Evolutionary conservation across 331 rosid genomes (phyloP).

Genomic region (Stylosanthes scabra): DNA sequence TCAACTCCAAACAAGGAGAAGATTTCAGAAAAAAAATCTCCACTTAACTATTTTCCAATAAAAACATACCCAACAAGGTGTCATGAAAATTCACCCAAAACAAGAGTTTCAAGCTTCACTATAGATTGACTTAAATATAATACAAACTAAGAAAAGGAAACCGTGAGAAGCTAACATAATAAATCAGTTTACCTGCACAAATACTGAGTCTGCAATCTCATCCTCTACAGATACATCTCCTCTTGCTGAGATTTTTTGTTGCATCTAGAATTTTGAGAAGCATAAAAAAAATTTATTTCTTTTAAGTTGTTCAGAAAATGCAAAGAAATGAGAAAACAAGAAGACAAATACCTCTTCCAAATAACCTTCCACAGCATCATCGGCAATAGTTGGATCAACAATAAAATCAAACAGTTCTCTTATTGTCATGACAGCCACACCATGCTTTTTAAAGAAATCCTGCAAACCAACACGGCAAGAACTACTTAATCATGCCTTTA

Average conservation of each 20-base stretch:
- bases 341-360: conserved; percentile 72
- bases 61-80: background rate
- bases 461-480: conserved; percentile 41
- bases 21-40: background rate
- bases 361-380: conserved; percentile 76
- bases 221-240: conserved; percentile 80
- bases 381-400: conserved; percentile 83
- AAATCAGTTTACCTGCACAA: conserved; percentile 66
- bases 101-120: background rate
- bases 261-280: conserved; percentile 52
- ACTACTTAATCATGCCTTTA: conserved; percentile 22
- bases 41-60: conserved; percentile 1
- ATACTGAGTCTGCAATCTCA: conserved; percentile 82
- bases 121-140: conserved; percentile 9
- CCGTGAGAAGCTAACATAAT: conserved; percentile 11
- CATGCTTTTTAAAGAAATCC: conserved; percentile 87
- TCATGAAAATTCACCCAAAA: conserved; percentile 1
- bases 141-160: background rate
- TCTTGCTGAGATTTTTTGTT: conserved; percentile 65
- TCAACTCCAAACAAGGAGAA: background rate
- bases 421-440: conserved; percentile 92
- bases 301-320: conserved; percentile 10
- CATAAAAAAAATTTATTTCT: background rate
- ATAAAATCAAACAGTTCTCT: conserved; percentile 90
- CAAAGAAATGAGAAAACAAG: background rate